These are phyloP conservation scores for Gorgonomyces haynaldii DNA, from an alignment of 192 early-diverging fungal genomes.

Conservation along the genomic window DNA sequence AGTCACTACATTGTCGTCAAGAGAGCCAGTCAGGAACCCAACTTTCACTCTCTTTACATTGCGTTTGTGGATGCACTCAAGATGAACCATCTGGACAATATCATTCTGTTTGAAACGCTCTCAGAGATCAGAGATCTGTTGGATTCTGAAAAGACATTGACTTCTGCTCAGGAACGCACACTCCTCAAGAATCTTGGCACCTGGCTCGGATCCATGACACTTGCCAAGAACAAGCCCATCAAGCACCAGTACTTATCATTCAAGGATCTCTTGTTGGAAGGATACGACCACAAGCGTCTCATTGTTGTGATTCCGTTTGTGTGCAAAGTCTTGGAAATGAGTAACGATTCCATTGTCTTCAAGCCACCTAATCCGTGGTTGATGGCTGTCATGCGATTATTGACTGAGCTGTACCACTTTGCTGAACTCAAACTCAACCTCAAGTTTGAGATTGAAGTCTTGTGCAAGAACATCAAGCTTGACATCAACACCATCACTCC, in stretches of 20 bases:
- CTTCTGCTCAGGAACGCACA: conserved; percentile 75
- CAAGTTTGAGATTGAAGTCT: conserved; percentile 96
- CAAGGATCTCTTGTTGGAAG: conserved; percentile 90
- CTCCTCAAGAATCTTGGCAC: conserved; percentile 92
- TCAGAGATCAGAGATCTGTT: conserved; percentile 77
- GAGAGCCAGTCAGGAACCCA: conserved; percentile 91
- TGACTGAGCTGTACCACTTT: conserved; percentile 86
- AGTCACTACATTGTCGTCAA: conserved; percentile 90
- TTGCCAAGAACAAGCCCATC: conserved; percentile 90
- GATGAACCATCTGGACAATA: conserved; percentile 50
- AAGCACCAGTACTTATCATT: conserved; percentile 90
- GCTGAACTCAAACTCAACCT: conserved; percentile 90
- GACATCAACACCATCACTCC: conserved; percentile 71
- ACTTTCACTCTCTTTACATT: conserved; percentile 88
- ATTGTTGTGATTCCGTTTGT: conserved; percentile 97
- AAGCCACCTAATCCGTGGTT: conserved; percentile 96
- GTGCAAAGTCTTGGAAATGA: conserved; percentile 93
- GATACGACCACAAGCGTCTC: conserved; percentile 70
- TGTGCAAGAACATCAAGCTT: conserved; percentile 76
- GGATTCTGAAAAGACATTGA: conserved; percentile 87
- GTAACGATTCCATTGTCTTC: conserved; percentile 73
- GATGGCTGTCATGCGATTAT: conserved; percentile 82
- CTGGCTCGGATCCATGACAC: conserved; percentile 95
- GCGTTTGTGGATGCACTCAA: conserved; percentile 67
- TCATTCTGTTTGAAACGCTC: conserved; percentile 82